Evolutionary conservation across 2,329 filamentous ascomycete species (phyloP), one percentile per base, ranked within the genome.

Genomic region (Nectriaceae sp.): DNA sequence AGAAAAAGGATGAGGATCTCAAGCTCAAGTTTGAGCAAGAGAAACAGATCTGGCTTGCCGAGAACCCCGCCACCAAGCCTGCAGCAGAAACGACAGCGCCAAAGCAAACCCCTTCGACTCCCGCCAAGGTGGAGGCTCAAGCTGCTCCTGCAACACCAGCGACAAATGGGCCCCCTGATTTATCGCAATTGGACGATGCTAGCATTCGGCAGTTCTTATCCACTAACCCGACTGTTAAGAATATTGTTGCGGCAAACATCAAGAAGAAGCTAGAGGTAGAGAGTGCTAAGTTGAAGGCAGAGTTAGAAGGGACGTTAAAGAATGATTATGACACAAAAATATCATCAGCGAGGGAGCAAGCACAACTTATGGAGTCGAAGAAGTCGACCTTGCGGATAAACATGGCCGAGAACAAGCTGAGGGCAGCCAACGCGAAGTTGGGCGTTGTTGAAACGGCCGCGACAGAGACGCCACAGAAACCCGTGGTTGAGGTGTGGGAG

Each of bases 401-500:
- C 65, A 88, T 95, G 83, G 75, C 84, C 5, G 87, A 93, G 57
- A 89, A 86, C 59, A 84, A 86, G 64, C 72, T 79, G 40, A 82
- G 79, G 53, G 72, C 74, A 8, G 82, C 85, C 0, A 77, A 78
- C 42, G 88, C 87, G 4, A 95, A 94, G 72, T 72, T 95, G 24
- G 80, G 82, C 2, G 83, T 94, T 1, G 88, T 97, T 3, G 82
- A 91, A 62, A 88, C 84, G 40, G 92, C 93, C 11, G 90, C 88
- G 0, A 79, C 78, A n/a, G 88, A 96, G 40, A 97, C 92, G 1
- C 93, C 93, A 0, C 79, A 93, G 60, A 85, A 84, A 65, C 83
- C 91, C 1, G 90, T 97, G 4, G 82, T 75, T 10, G 91, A 97
- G 68, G 92, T 97, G 1, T 97, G 90, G 89, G 84, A 87, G 54